Base-by-base conservation (phyloP, 441 rosid species). In the Eutrema salsugineum region DNA sequence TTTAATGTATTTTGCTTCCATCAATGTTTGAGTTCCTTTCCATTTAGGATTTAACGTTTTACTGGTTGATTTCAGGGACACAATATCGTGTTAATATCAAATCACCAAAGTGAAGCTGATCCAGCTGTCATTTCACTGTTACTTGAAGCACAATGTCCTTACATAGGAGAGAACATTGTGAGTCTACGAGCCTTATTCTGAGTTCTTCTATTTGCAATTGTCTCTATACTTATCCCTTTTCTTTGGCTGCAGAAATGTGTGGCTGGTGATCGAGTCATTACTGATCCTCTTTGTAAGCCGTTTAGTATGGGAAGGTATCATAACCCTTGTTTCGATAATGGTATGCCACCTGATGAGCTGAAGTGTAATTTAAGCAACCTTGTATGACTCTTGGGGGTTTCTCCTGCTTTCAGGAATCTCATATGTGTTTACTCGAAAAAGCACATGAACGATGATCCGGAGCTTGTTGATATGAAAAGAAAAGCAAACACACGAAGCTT, bases 51-150 rank as follows among this genome's bases (percentile, higher is more conserved):
- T 49, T 43, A 1, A 66, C 42, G 40, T 54, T 51, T 5, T 16
- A 68, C 4, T 72, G 55, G 15, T 72, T 77, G 51, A 49, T 87
- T 81, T 71, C 88, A 95, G 99, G 98, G 97, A 48, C 95, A 93
- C 83, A 95, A 92, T 61, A 66, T 95, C 42, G 83, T 89, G 32
- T 81, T 95, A 74, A 91, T 95, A 72, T 93, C 99, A 77, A 95
- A 95, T 83, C 99, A 95, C 83, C 99, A 95, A 81, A 87, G 87
- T 67, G 98, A 95, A 85, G 98, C 98, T 71, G 99, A 95, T 66
- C 99, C 99, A n/a, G 96, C 97, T 24, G 33, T 93, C 70, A 95
- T 95, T 67, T 84, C 99, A 7, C 78, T 93, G 76, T 67, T 87
- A 80, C 97, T 95, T 82, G 99, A 95, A 81, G 82, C 81, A 73